Percentiles rank a stretch among this genome's conserved stretches.
phyloP scores from a whole-genome alignment of 78 protist genomes.

The Bigelowiella natans region DNA sequence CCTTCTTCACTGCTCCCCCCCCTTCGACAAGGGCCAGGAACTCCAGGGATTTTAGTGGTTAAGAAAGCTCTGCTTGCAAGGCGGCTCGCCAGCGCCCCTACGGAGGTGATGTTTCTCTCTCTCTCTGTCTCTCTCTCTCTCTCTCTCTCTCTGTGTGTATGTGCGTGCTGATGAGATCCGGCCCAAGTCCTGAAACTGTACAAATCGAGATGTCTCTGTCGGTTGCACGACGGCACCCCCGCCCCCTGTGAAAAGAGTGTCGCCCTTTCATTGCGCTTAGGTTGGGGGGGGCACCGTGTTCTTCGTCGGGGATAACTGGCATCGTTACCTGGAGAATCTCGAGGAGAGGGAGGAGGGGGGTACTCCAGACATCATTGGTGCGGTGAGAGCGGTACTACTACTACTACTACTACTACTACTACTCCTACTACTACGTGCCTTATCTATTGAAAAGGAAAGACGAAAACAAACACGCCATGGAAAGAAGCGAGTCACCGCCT shows the following conservation, averaged over 20 bases:
- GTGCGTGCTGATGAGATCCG: no score
- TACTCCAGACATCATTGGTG: slow-evolving; percentile 74
- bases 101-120: no score
- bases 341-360: slow-evolving; percentile 70
- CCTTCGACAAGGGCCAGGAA: slow-evolving; percentile 66
- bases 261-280: not conserved
- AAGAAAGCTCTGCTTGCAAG: slow-evolving; percentile 31
- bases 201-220: no score
- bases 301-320: slow-evolving; percentile 47
- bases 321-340: slow-evolving; percentile 43
- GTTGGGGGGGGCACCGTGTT: slow-evolving; percentile 77
- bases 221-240: no score
- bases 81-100: not conserved
- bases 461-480: slow-evolving; percentile 63
- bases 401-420: slow-evolving; percentile 42
- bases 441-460: no score
- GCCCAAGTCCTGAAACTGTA: no score
- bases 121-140: no score
- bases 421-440: no score
- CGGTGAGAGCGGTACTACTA: slow-evolving; percentile 69
- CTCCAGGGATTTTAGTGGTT: slow-evolving; percentile 67
- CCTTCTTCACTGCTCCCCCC: no score
- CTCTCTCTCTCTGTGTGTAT: no score
- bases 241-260: not conserved
- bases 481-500: not conserved